A percentile compares a stretch with the other conserved stretches of the same genome.
phyloP scores from a whole-genome alignment of 139 green algal species.

The Chlorella sp. region DNA sequence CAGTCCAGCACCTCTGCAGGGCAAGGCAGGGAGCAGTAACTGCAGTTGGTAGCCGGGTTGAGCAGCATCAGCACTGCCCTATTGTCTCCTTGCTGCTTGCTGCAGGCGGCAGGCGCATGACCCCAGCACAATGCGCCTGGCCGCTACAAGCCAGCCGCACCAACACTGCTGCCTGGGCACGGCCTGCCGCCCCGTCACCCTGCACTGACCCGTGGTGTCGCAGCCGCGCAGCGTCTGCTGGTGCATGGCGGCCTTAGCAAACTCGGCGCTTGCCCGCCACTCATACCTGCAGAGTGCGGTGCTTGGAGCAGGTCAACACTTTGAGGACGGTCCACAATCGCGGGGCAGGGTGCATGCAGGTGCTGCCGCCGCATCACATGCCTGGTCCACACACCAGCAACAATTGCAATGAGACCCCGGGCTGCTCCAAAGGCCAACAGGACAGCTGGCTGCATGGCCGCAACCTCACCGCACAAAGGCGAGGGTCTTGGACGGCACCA shows the following conservation, averaged over 20 bases:
- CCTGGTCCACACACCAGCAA: background rate
- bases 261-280: slow-evolving; percentile 75
- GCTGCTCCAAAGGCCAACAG: no score
- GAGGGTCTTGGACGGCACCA: slow-evolving; percentile 69
- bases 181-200: no score
- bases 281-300: slow-evolving; percentile 54
- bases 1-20: slow-evolving; percentile 64
- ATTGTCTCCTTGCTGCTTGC: no score
- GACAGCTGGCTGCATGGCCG: background rate
- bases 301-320: background rate
- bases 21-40: background rate
- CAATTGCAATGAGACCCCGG: no score
- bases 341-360: background rate
- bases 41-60: no score
- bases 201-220: slow-evolving; percentile 35
- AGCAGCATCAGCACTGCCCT: no score
- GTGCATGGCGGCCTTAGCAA: slow-evolving; percentile 85
- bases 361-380: background rate
- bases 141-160: no score
- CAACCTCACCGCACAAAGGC: slow-evolving; percentile 66
- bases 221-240: slow-evolving; percentile 60
- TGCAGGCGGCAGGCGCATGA: no score
- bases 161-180: no score
- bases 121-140: no score
- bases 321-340: no score